Evolutionary conservation across 208 protist genomes (phyloP), one percentile per base, ranked within the genome.

Genomic region (Tetramitus jugosus): DNA sequence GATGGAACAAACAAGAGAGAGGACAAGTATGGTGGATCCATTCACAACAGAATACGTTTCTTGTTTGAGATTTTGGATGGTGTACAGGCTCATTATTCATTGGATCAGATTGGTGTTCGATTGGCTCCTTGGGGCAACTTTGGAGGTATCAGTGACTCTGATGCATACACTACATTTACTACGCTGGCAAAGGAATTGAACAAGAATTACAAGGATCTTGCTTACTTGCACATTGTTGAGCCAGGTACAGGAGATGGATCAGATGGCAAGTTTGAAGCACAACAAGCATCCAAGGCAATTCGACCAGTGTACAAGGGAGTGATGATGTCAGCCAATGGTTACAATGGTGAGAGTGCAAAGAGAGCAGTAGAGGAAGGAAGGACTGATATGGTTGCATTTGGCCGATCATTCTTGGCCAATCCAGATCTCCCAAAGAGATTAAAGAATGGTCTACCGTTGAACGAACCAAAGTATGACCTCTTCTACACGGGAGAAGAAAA

Each of bases 11-110:
- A 97, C 83, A 81, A 91, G 29, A 87, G 93, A 45, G 81, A 56
- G 0, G 93, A 96, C 79, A 64, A 84, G 31, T 96, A 92, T 82
- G 91, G 91, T 43, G 90, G 90, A 65, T 81, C 84, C 3, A 87
- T 94, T 72, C 87, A 90, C 71, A 86, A 88, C 23, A 85, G 94
- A 0, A 79, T 93, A 26, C 88, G 94, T 79, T 84, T 94, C 4
- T 83, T 90, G 0, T 45, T 94, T 10, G 88, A 93, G 20, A 90
- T 96, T 74, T 81, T 97, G 40, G 65, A 71, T 33, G 40, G 31
- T 14, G 14, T 8, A 3, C 10, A 37, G 10, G 23, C 17, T 33
- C 4, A 33, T 26, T 7, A 29, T 31, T n/a, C 31, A 53, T 20
- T 35, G 26, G 4, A 6, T 26, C 17, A 8, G 20, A 20, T 71